Base-by-base conservation (phyloP, 1,139 yeast species). In the Kurtzmaniella quercitrusa region DNA sequence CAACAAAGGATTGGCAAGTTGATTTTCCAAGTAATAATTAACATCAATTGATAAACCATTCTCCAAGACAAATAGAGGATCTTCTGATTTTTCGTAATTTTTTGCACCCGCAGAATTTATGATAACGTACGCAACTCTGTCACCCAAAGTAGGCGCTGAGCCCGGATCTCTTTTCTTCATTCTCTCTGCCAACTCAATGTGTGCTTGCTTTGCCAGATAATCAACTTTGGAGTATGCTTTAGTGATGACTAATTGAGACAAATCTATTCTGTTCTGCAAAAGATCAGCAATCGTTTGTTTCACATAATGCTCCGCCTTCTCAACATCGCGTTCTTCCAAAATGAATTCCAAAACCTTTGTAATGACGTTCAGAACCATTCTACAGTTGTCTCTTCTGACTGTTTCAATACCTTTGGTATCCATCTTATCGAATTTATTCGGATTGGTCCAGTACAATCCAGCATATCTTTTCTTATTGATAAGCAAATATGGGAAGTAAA, bases 351-450 rank as follows among this genome's bases (percentile, higher is more conserved):
- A 69, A 2, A 93, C 96, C 45, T 89, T 88, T 21, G 96, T 95
- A 62, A 94, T 88, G 22, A 94, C 98, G 55, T 88, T 85, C 52
- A 91, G 96, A 2, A 94, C 98, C 50, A 94, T 70, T 38, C 96
- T 78, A 63, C 99, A 94, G 54, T 95, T 94, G 59, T 94, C 99
- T 71, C 99, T 82, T 63, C 99, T 81, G 37, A 94, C 98, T 0
- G 98, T 93, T 56, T 95, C 99, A 50, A 94, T 86, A 63, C 99
- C 99, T 59, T 94, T 94, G 26, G 98, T 94, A 61, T 94, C 99
- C 93, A 94, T 85, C 64, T 93, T 94, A 61, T 94, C 98, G 57
- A 80, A 88, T 50, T 87, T 88, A 12, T 88, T 80, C 0, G 97
- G 86, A 38, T 78, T 78, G 0, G 98, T 93, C 98, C 98, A 94